A percentile compares a stretch with the other conserved stretches of the same genome.
These are phyloP conservation scores for Phalaenopsis hybrid DNA, from an alignment of 116 monocot species.

Conservation along the genomic window DNA sequence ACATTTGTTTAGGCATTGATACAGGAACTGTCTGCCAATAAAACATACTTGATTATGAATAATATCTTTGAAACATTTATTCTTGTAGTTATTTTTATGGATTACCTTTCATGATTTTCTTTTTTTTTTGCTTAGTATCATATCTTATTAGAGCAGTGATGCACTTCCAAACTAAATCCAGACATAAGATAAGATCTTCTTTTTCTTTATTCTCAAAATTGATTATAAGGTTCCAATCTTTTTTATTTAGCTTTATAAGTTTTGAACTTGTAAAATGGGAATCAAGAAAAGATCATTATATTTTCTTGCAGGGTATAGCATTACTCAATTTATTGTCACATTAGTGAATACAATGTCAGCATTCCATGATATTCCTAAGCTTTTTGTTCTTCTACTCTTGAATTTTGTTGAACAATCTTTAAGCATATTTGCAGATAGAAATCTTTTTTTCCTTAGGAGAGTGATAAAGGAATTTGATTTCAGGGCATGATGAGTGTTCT, in stretches of 20 bases:
- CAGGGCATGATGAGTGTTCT: conserved; percentile 59
- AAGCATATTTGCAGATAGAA: background rate
- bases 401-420: background rate
- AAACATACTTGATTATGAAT: no score
- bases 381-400: background rate
- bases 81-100: no score
- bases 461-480: conserved; percentile 12
- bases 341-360: background rate
- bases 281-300: background rate
- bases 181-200: no score
- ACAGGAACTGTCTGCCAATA: no score
- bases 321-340: background rate
- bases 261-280: background rate
- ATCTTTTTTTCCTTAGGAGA: background rate
- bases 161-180: no score
- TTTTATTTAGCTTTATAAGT: background rate
- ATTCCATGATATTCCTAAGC: background rate
- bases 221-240: background rate
- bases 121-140: no score
- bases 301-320: background rate
- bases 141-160: no score
- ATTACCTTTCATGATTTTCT: no score
- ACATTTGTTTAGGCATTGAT: no score
- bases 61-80: no score
- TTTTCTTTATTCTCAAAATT: no score